A percentile compares a stretch with the other conserved stretches of the same genome.
Conservation (phyloP, 2,329 filamentous ascomycete species). For the Nannizzia gypsea region DNA sequence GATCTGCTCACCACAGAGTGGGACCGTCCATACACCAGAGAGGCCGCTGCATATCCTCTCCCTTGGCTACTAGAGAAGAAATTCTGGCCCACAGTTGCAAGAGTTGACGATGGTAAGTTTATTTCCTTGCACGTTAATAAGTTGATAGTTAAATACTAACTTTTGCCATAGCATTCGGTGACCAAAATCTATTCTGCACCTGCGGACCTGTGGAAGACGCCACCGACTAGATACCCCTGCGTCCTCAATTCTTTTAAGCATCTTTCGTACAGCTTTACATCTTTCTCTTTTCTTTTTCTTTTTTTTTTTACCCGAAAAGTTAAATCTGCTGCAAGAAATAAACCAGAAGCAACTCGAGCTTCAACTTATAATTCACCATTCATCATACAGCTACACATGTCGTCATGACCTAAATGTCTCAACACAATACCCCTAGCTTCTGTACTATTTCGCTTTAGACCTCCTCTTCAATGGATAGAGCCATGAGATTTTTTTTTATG, state of each 20-base stretch:
- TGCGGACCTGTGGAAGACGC: constrained; percentile 66
- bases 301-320: not conserved
- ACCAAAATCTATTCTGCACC: constrained; percentile 88
- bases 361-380: not conserved
- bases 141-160: not conserved
- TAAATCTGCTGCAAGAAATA: not conserved
- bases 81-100: constrained; percentile 84
- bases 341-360: not conserved
- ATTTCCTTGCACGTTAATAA: constrained; percentile 16
- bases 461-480: not conserved
- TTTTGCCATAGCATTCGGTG: constrained; percentile 57
- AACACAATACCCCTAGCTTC: not conserved
- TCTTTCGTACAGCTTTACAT: not conserved
- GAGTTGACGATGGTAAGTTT: constrained; percentile 71
- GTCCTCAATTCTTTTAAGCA: not conserved
- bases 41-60: constrained; percentile 78
- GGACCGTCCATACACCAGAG: constrained; percentile 68
- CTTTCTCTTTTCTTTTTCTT: not conserved
- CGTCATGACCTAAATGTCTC: not conserved
- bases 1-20: constrained; percentile 68
- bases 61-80: constrained; percentile 84
- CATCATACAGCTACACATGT: not conserved
- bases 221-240: not conserved
- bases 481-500: not conserved
- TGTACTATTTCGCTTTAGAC: not conserved